Conservation (phyloP, 2,329 filamentous ascomycete species). For the Xylaria hypoxylon region DNA sequence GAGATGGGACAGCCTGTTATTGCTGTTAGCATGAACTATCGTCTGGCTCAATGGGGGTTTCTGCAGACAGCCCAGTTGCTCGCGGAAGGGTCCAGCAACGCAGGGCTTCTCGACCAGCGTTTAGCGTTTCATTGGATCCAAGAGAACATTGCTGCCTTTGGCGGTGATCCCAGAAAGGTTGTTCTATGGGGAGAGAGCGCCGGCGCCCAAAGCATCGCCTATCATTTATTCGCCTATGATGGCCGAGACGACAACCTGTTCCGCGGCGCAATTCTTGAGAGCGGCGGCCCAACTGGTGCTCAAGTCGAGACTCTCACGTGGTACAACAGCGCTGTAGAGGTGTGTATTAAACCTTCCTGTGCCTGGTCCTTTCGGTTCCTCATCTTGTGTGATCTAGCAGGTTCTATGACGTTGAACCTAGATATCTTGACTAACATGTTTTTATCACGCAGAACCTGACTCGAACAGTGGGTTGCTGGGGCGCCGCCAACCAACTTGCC, state of each 20-base stretch:
- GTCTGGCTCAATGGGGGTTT: slow-evolving; percentile 66
- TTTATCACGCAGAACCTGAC: too few relatives aligned
- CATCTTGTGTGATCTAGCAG: too few relatives aligned
- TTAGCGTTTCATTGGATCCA: slow-evolving; percentile 63
- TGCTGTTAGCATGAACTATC: slow-evolving; percentile 66
- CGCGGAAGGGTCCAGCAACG: slow-evolving; percentile 58
- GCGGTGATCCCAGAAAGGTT: slow-evolving; percentile 60
- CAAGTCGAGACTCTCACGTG: slow-evolving; percentile 51
- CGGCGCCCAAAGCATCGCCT: slow-evolving; percentile 56
- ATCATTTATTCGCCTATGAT: slow-evolving; percentile 66
- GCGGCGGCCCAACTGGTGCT: slow-evolving; percentile 55
- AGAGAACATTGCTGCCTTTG: slow-evolving; percentile 65
- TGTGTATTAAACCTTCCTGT: too few relatives aligned
- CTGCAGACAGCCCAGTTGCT: slow-evolving; percentile 59
- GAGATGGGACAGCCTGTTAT: slow-evolving; percentile 65
- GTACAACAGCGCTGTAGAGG: slow-evolving; percentile 52
- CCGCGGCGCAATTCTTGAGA: slow-evolving; percentile 65
- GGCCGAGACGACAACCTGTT: slow-evolving; percentile 68
- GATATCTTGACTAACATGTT: too few relatives aligned
- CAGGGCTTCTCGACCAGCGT: slow-evolving; percentile 63
- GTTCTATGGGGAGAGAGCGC: slow-evolving; percentile 63
- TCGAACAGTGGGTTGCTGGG: slow-evolving; percentile 53
- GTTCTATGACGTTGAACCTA: too few relatives aligned
- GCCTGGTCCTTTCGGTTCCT: too few relatives aligned
- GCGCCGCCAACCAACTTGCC: slow-evolving; percentile 51